Evolutionary conservation across 2,329 filamentous ascomycete genomes (phyloP).

Genomic region (Mycosphaerelloides madeirae): DNA sequence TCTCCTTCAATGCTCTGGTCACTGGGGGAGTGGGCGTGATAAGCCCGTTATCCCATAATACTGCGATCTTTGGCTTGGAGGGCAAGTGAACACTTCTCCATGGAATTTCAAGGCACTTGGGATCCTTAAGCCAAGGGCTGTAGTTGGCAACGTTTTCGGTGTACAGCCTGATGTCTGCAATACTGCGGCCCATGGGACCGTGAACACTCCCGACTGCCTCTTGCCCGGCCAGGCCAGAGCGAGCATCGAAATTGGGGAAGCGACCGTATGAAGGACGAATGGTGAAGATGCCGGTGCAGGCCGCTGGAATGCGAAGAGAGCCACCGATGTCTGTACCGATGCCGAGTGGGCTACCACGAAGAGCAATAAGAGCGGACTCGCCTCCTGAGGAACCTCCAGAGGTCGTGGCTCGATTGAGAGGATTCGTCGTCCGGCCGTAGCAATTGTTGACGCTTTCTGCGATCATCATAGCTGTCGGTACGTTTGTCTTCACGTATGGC

Average conservation of each 20-base stretch:
- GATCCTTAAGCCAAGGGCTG: slow-evolving; percentile 51
- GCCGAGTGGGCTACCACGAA: slow-evolving; percentile 57
- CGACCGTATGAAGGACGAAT: slow-evolving; percentile 55
- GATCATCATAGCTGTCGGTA: slow-evolving; percentile 65
- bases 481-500: slow-evolving; percentile 66
- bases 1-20: slow-evolving; percentile 51
- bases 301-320: slow-evolving; percentile 53
- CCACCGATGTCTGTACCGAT: slow-evolving; percentile 62
- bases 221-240: slow-evolving; percentile 60
- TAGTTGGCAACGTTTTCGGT: slow-evolving; percentile 39
- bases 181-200: slow-evolving; percentile 55
- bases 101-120: slow-evolving; percentile 49
- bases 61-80: slow-evolving; percentile 55
- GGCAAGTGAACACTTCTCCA: slow-evolving; percentile 45
- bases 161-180: slow-evolving; percentile 49
- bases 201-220: slow-evolving; percentile 62
- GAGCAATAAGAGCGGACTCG: slow-evolving; percentile 58
- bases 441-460: slow-evolving; percentile 63
- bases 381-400: slow-evolving; percentile 64
- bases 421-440: slow-evolving; percentile 56
- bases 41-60: slow-evolving; percentile 56
- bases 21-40: slow-evolving; percentile 59
- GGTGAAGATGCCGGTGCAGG: slow-evolving; percentile 55
- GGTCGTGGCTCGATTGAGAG: slow-evolving; percentile 54
- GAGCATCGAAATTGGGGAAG: slow-evolving; percentile 52